Evolutionary conservation across 139 green algal genomes (phyloP).

Genomic region (Asterochloris sp.): DNA sequence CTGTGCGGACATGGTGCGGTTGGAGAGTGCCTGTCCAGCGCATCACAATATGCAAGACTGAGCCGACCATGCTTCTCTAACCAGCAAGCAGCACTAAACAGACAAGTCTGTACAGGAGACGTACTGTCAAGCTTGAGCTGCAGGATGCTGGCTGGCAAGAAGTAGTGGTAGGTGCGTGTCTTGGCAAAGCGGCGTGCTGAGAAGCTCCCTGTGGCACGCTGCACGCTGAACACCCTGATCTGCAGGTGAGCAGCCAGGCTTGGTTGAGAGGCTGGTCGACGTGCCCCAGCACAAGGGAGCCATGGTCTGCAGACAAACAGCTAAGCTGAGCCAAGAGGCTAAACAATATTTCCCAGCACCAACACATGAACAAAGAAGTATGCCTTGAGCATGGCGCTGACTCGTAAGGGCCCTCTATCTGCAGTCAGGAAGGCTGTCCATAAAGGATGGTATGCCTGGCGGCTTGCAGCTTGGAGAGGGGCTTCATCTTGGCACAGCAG

Average conservation of each 20-base stretch:
- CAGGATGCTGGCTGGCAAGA: constrained; percentile 37
- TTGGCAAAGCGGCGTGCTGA: constrained; percentile 34
- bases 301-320: background rate
- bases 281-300: background rate
- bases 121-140: background rate
- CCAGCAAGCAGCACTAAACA: too few relatives aligned
- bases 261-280: constrained; percentile 1
- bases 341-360: background rate
- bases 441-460: too few relatives aligned
- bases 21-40: too few relatives aligned
- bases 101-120: too few relatives aligned
- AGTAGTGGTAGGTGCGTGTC: constrained; percentile 47
- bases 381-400: background rate
- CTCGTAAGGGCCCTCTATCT: too few relatives aligned
- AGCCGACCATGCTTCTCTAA: too few relatives aligned
- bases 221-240: constrained; percentile 45
- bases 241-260: constrained; percentile 1
- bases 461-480: too few relatives aligned
- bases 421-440: background rate
- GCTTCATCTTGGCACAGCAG: too few relatives aligned
- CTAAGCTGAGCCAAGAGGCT: background rate
- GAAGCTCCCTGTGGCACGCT: constrained; percentile 43
- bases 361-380: background rate
- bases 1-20: too few relatives aligned
- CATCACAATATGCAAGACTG: too few relatives aligned